Base-by-base conservation (phyloP, 768 basidiomycete genomes). In the Leccinum variicolor region DNA sequence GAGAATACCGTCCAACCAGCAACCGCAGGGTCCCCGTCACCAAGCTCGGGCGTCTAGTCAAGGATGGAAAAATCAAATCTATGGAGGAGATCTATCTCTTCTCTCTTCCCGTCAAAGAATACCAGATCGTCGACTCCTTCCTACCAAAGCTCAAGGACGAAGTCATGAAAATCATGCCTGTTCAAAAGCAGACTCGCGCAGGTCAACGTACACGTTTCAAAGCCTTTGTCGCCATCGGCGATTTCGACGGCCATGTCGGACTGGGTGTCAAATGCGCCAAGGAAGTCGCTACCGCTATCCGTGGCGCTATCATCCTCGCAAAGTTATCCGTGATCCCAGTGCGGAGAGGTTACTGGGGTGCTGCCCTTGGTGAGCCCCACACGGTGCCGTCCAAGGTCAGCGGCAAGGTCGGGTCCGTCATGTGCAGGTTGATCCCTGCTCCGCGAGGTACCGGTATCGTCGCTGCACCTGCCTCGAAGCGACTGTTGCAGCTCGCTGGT, bases 21-120 rank as follows among this genome's bases (percentile, higher is more conserved):
- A 50, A 50, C 60, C 23, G 4, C 66, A 94, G 93, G 94, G 87
- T 87, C 61, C 96, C 97, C 67, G 95, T 98, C 77, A 98, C 97
- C 75, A 99, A 98, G 76, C 90, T 99, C 66, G 97, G 97, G 60
- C 95, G 97, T 77, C 86, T 99, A 71, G 95, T 98, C 47, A 98
- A 97, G 79, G 97, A 98, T 69, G 96, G 96, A 66, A 98, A 98
- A 81, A 98, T 99, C 81, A 98, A 96, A 79, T 97, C 94, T 50
- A 95, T 99, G 85, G 97, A 99, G 75, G 97, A 99, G 75, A 98
- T 98, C 77, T 99, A 98, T 80, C 94, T 99, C 72, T 99, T 98
- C 87, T 99, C 97, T 26, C 90, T 99, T 63, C 95, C 96, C 60
- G 91, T 99, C 77, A 99, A 98, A 80, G 97, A 99, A 79, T 98